Conservation (phyloP, 768 basidiomycete species). For the Leccinellum luteum region DNA sequence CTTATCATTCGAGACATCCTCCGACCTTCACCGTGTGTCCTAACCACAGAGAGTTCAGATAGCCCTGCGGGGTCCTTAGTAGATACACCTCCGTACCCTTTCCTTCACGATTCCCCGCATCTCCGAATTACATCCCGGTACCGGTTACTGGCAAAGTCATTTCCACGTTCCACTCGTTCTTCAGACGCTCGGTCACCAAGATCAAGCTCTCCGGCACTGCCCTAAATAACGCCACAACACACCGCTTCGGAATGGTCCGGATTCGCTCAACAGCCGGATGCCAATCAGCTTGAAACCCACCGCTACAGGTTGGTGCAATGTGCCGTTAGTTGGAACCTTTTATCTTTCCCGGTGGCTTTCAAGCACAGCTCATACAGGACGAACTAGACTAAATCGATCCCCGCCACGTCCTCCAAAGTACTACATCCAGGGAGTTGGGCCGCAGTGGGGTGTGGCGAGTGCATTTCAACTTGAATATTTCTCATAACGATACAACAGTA, state of each 20-base stretch:
- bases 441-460: background rate
- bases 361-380: too few relatives aligned
- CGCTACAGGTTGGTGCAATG: background rate
- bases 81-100: background rate
- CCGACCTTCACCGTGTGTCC: background rate
- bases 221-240: background rate
- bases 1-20: background rate
- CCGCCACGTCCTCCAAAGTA: background rate
- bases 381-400: background rate
- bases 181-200: background rate
- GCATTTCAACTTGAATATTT: background rate
- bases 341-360: too few relatives aligned
- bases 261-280: background rate
- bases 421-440: background rate
- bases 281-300: background rate
- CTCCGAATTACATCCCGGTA: background rate
- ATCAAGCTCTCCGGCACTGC: background rate
- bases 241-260: conserved; percentile 1
- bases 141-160: background rate
- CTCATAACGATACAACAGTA: background rate
- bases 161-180: background rate
- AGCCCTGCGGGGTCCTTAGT: background rate
- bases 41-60: background rate
- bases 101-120: background rate
- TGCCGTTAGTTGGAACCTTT: background rate